Base-by-base conservation (phyloP, 495 filamentous ascomycete genomes). In the Penicillium ochrochloron region DNA sequence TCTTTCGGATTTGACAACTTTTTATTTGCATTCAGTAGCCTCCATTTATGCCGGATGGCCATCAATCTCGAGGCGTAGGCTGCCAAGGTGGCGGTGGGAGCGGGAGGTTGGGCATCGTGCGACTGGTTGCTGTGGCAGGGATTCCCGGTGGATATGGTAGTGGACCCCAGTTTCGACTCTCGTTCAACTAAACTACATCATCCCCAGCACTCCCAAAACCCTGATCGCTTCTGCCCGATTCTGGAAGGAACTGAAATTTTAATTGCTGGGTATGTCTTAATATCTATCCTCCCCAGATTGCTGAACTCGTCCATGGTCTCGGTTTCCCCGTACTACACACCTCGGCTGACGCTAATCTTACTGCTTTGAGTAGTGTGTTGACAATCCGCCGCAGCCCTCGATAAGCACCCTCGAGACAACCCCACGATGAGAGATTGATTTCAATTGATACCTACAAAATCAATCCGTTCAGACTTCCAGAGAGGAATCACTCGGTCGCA, bases 331-430 rank as follows among this genome's bases (percentile, higher is more conserved):
- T 57, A 52, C 31, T 21, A 29, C 29, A 37, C 51, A 5, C 53
- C 52, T 35, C 41, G 34, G 35, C 59, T 56, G 17, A 64, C 31
- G 57, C 61, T 62, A 64, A 68, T 70, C 60, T 72, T 71, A 67
- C 76, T 74, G 55, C 62, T 76, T 78, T 62, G 27, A 75, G 77
- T 76, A 78, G 68, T 77, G 70, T 80, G 77, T 80, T 80, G 72
- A 80, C 72, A 73, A 73, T 61, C 65, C 66, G 39, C 39, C 33
- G 19, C 62, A 59, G 46, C 56, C 46, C 62, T 61, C 39, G 59
- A 69, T 58, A 63, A 56, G 56, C 50, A 52, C 31, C 52, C 19
- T 48, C 51, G 57, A 65, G 46, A 57, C 50, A 17, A 17, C 42
- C 56, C 52, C 56, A 59, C 52, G 27, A 71, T 67, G 63, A 67